These are phyloP conservation scores for Parastagonospora nodorum DNA, from an alignment of 2,329 filamentous ascomycete species.

Conservation along the genomic window DNA sequence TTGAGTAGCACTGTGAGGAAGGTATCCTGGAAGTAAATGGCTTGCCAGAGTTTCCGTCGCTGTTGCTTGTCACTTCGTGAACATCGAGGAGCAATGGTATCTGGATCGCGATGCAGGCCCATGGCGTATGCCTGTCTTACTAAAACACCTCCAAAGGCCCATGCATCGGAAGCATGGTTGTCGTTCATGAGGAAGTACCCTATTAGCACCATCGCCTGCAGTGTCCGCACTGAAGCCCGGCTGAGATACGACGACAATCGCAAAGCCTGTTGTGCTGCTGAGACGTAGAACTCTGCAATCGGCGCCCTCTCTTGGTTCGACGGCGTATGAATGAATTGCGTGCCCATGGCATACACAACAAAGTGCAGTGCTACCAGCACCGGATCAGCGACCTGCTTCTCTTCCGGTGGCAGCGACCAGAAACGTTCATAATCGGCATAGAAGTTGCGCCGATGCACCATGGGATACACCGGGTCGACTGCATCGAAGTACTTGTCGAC, in stretches of 20 bases:
- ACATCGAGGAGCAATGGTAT: conserved; percentile 70
- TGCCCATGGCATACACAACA: conserved; percentile 77
- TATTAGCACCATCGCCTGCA: conserved; percentile 82
- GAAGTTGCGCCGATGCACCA: conserved; percentile 76
- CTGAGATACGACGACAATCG: conserved; percentile 78
- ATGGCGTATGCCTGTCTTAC: conserved; percentile 81
- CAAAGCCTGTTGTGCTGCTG: conserved; percentile 77
- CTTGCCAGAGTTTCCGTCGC: conserved; percentile 80
- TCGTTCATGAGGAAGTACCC: conserved; percentile 86
- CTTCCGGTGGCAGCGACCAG: conserved; percentile 65
- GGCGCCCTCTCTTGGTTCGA: conserved; percentile 69
- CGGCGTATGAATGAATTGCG: conserved; percentile 70
- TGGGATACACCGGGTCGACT: conserved; percentile 82
- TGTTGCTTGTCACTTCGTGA: conserved; percentile 76
- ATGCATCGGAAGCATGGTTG: conserved; percentile 81
- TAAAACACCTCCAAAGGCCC: conserved; percentile 78
- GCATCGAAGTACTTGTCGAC: conserved; percentile 58
- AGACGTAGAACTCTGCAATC: conserved; percentile 81
- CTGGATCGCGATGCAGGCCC: conserved; percentile 79
- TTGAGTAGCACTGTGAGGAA: conserved; percentile 79
- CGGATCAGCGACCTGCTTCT: conserved; percentile 67
- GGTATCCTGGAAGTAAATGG: conserved; percentile 79
- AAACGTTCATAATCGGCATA: conserved; percentile 80
- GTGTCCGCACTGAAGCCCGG: conserved; percentile 71
- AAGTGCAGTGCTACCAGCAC: conserved; percentile 75